These are phyloP conservation scores for Hemisphaericaspora lyxosophila DNA, from an alignment of 1,139 yeast genomes.

Conservation along the genomic window DNA sequence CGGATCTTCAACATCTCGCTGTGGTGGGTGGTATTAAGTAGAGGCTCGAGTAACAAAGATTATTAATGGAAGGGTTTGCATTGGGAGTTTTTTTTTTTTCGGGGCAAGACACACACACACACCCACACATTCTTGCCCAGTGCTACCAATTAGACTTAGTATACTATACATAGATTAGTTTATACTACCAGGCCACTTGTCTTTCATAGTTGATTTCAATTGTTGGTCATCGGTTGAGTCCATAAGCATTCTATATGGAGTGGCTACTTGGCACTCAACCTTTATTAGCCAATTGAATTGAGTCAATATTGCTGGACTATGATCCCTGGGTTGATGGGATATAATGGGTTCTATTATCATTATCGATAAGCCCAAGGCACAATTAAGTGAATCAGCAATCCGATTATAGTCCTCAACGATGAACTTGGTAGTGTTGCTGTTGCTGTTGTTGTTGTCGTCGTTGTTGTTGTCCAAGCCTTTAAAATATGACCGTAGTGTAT, in stretches of 20 bases:
- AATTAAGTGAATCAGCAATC: not conserved
- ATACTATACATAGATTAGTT: too few relatives aligned
- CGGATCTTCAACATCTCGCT: constrained; percentile 51
- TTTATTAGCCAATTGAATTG: constrained; percentile 16
- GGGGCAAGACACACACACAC: too few relatives aligned
- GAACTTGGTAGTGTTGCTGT: too few relatives aligned
- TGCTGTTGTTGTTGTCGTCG: too few relatives aligned
- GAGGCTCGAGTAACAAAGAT: too few relatives aligned
- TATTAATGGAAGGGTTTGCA: too few relatives aligned
- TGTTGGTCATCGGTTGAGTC: constrained; percentile 1
- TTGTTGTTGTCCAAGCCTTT: not conserved
- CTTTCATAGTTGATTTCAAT: not conserved
- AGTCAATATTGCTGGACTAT: constrained; percentile 7
- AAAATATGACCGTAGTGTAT: constrained; percentile 13
- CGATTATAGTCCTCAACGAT: constrained; percentile 7
- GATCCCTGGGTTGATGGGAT: too few relatives aligned
- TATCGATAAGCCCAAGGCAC: not conserved
- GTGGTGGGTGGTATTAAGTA: too few relatives aligned
- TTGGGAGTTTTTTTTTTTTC: too few relatives aligned
- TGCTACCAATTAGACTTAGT: too few relatives aligned
- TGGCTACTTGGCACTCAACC: constrained; percentile 13
- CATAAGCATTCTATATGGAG: constrained; percentile 13
- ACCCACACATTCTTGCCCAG: too few relatives aligned
- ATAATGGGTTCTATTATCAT: not conserved
- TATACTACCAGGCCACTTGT: too few relatives aligned